Evolutionary conservation across 352 stramenopile genomes (phyloP).

Genomic region (Pythium monospermum): DNA sequence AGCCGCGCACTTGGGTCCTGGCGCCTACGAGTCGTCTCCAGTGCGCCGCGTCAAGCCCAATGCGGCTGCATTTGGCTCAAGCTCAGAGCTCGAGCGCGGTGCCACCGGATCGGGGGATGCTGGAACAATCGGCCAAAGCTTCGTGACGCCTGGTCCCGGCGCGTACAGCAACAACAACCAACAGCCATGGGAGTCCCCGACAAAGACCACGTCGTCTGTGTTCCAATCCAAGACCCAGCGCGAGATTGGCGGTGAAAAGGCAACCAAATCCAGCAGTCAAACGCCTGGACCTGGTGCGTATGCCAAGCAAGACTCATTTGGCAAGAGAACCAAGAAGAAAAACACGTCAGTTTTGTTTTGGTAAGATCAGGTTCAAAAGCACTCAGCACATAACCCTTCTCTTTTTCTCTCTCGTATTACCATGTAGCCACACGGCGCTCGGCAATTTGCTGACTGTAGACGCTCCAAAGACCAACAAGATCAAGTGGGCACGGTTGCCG

Average conservation of each 20-base stretch:
- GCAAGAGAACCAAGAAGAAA: slow-evolving; percentile 38
- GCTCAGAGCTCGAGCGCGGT: slow-evolving; percentile 41
- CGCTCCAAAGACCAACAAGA: slow-evolving; percentile 33
- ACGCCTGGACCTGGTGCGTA: slow-evolving; percentile 65
- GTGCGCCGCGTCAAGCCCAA: slow-evolving; percentile 40
- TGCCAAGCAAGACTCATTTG: slow-evolving; percentile 43
- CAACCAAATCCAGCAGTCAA: slow-evolving; percentile 20
- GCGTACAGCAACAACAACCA: slow-evolving; percentile 40
- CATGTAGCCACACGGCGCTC: slow-evolving; percentile 26
- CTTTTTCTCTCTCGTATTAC: no score
- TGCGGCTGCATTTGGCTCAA: slow-evolving; percentile 49
- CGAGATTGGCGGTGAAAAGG: slow-evolving; percentile 27
- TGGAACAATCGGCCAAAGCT: slow-evolving; percentile 20
- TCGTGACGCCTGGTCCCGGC: slow-evolving; percentile 58
- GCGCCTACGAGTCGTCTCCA: slow-evolving; percentile 52
- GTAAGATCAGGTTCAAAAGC: neutral
- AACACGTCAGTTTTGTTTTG: neutral
- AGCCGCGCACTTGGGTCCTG: slow-evolving; percentile 39
- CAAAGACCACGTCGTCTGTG: slow-evolving; percentile 41
- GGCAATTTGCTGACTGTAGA: slow-evolving; percentile 27
- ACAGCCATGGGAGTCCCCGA: slow-evolving; percentile 49
- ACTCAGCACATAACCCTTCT: no score
- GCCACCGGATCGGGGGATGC: slow-evolving; percentile 21
- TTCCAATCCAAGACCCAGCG: slow-evolving; percentile 55
- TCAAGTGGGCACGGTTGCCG: slow-evolving; percentile 64